These are phyloP conservation scores for Clavulina sp. DNA, from an alignment of 768 basidiomycete genomes.

Conservation along the genomic window DNA sequence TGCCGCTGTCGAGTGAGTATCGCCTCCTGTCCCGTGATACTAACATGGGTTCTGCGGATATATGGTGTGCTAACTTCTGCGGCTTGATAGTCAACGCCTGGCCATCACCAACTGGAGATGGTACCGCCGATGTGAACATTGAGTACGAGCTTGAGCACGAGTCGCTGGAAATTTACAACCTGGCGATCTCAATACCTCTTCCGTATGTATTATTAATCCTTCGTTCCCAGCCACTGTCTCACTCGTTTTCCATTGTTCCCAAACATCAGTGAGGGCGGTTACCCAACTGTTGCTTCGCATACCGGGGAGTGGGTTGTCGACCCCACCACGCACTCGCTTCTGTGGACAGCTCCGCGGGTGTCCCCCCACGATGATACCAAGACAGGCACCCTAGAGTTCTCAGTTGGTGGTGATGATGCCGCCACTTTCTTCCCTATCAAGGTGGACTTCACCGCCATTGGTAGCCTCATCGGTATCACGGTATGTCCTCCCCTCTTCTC, in stretches of 20 bases:
- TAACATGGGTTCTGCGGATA: not conserved
- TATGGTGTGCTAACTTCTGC: conserved; percentile 3
- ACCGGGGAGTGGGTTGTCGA: conserved; percentile 72
- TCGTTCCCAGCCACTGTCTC: not conserved
- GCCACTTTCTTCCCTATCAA: conserved; percentile 85
- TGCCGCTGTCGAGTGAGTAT: conserved; percentile 74
- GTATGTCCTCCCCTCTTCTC: conserved; percentile 21
- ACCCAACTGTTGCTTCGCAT: conserved; percentile 59
- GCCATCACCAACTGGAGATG: conserved; percentile 84
- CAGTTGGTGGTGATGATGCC: conserved; percentile 64
- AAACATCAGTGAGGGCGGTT: conserved; percentile 49
- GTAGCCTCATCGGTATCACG: conserved; percentile 61
- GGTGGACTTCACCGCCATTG: conserved; percentile 63
- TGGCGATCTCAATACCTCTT: conserved; percentile 80
- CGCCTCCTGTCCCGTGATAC: not conserved
- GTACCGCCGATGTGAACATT: conserved; percentile 87
- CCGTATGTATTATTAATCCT: conserved; percentile 40
- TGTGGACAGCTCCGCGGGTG: conserved; percentile 68
- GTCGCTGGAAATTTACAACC: conserved; percentile 60
- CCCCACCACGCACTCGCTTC: conserved; percentile 57
- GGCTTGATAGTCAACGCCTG: conserved; percentile 70
- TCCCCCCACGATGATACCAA: conserved; percentile 38
- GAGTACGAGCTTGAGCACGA: conserved; percentile 93
- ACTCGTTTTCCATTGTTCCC: conserved; percentile 1
- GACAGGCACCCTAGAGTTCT: conserved; percentile 84